phyloP scores from a whole-genome alignment of 1,139 yeast genomes.

The Taiozyma onychis region DNA sequence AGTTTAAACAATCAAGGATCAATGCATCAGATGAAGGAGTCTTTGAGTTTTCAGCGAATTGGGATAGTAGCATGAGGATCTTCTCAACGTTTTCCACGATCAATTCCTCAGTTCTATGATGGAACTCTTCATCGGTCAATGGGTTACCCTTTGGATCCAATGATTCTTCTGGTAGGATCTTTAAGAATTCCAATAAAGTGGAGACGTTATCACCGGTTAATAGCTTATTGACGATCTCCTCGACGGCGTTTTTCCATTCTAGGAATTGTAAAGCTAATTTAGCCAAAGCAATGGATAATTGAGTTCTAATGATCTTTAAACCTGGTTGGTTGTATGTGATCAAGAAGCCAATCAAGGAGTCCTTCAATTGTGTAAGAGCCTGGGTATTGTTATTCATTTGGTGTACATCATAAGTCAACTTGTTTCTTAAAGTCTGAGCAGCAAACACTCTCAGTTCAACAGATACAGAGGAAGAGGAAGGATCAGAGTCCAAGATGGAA shows the following conservation, averaged over 20 bases:
- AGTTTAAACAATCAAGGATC: conserved; percentile 70
- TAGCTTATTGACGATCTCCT: conserved; percentile 55
- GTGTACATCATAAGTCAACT: conserved; percentile 74
- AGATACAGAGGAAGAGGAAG: neutral
- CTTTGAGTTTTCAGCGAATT: conserved; percentile 35
- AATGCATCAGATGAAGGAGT: conserved; percentile 30
- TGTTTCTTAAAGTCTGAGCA: conserved; percentile 85
- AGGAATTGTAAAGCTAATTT: conserved; percentile 74
- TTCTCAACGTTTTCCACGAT: conserved; percentile 63
- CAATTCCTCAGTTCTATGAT: conserved; percentile 53
- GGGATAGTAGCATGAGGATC: conserved; percentile 57
- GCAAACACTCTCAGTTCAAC: conserved; percentile 70
- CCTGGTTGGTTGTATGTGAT: conserved; percentile 37
- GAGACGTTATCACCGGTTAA: conserved; percentile 31
- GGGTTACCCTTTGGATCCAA: conserved; percentile 73
- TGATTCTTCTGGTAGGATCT: conserved; percentile 88
- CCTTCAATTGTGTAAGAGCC: conserved; percentile 49
- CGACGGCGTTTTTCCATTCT: conserved; percentile 66
- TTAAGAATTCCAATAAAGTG: conserved; percentile 68
- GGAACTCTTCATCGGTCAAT: conserved; percentile 76
- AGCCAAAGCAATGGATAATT: conserved; percentile 74
- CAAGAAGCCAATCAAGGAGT: conserved; percentile 54
- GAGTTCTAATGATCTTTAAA: conserved; percentile 61
- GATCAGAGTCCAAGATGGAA: conserved; percentile 17
- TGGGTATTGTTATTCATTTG: conserved; percentile 53